Conservation (phyloP, 371 early-diverging fungal species). For the Rhizomucor miehei region DNA sequence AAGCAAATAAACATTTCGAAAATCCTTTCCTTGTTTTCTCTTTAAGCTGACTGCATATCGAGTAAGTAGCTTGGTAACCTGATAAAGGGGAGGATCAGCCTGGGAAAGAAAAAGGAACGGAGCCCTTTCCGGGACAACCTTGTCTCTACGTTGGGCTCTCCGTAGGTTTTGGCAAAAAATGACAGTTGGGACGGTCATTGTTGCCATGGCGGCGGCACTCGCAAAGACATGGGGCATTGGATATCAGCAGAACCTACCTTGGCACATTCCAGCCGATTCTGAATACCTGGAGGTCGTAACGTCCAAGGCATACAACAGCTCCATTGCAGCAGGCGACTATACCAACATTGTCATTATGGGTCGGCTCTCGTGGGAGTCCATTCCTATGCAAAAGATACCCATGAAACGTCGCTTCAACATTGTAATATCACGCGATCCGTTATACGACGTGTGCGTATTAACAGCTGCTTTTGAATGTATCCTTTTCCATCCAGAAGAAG, state of each 20-base stretch:
- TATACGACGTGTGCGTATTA: constrained; percentile 43
- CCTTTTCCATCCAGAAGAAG: too few relatives aligned
- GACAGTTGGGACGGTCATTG: constrained; percentile 20
- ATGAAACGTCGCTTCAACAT: constrained; percentile 76
- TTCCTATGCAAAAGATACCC: constrained; percentile 77
- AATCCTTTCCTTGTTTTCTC: too few relatives aligned
- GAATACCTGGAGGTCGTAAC: constrained; percentile 73
- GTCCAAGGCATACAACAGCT: constrained; percentile 28
- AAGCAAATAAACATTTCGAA: too few relatives aligned
- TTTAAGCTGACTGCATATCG: too few relatives aligned
- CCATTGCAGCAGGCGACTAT: constrained; percentile 3
- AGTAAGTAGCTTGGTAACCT: too few relatives aligned
- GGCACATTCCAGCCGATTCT: constrained; percentile 87
- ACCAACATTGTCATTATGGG: constrained; percentile 90
- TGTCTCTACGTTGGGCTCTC: too few relatives aligned
- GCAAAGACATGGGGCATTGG: constrained; percentile 77
- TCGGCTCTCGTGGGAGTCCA: constrained; percentile 85
- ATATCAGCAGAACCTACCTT: constrained; percentile 67
- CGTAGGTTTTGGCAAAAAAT: background rate
- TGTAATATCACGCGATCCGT: constrained; percentile 69
- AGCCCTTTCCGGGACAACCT: too few relatives aligned
- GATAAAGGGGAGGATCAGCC: too few relatives aligned
- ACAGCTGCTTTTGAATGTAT: background rate
- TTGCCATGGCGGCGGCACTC: constrained; percentile 72
- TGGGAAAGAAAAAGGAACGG: too few relatives aligned